Conservation (phyloP, 345 rosid species). For the Euclidium syriacum region DNA sequence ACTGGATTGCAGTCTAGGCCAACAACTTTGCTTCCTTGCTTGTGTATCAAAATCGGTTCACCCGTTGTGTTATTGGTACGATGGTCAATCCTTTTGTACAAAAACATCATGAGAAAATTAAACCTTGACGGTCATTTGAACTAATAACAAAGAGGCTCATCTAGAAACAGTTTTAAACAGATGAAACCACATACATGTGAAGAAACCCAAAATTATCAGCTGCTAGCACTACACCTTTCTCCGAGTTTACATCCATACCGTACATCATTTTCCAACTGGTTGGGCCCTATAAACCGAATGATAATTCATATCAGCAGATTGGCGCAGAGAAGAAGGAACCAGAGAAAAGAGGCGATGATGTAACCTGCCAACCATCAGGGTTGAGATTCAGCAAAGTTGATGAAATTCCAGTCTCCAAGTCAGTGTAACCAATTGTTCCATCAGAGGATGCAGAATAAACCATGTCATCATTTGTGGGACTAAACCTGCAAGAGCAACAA, state of each 20-base stretch:
- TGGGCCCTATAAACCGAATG: slow-evolving; percentile 47
- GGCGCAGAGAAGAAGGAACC: not conserved
- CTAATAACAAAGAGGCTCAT: not conserved
- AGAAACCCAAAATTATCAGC: slow-evolving; percentile 88
- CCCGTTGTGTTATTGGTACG: slow-evolving; percentile 58
- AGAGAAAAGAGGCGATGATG: not conserved
- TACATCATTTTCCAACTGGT: slow-evolving; percentile 86
- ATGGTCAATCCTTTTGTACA: slow-evolving; percentile 55
- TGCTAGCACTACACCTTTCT: slow-evolving; percentile 66
- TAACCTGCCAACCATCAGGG: slow-evolving; percentile 94
- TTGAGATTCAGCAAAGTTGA: slow-evolving; percentile 78
- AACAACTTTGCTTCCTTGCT: slow-evolving; percentile 88
- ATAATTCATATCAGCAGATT: not conserved
- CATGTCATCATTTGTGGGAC: slow-evolving; percentile 68
- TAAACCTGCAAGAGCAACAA: slow-evolving; percentile 46
- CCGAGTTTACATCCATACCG: slow-evolving; percentile 88
- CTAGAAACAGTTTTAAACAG: not conserved
- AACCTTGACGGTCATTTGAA: not conserved
- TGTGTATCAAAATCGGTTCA: slow-evolving; percentile 71
- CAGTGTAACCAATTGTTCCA: slow-evolving; percentile 90
- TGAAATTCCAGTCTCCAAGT: slow-evolving; percentile 84
- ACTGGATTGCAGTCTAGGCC: slow-evolving; percentile 94
- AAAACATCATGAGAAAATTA: not conserved
- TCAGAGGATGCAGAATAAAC: slow-evolving; percentile 87
- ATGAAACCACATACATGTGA: slow-evolving; percentile 54